These are phyloP conservation scores for Candida verbasci DNA, from an alignment of 805 yeast genomes.

Conservation along the genomic window DNA sequence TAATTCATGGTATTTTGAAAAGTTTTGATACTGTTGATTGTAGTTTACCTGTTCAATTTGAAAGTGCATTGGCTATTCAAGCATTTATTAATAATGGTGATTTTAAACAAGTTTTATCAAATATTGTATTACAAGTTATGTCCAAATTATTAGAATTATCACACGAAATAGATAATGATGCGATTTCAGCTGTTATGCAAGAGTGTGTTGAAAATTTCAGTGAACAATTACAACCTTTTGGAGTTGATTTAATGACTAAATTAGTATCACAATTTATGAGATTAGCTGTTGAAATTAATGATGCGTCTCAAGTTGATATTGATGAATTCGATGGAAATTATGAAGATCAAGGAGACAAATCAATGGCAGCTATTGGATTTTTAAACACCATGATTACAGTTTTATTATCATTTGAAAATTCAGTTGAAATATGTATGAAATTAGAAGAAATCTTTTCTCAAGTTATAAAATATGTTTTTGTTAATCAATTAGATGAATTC, in stretches of 20 bases:
- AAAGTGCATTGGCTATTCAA: slow-evolving; percentile 83
- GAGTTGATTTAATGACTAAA: slow-evolving; percentile 48
- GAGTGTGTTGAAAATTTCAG: slow-evolving; percentile 89
- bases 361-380: slow-evolving; percentile 77
- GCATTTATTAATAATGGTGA: slow-evolving; percentile 61
- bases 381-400: slow-evolving; percentile 80
- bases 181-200: slow-evolving; percentile 87
- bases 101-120: slow-evolving; percentile 64
- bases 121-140: slow-evolving; percentile 76
- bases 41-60: slow-evolving; percentile 71
- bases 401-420: slow-evolving; percentile 75
- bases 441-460: slow-evolving; percentile 70
- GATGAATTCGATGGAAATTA: slow-evolving; percentile 24
- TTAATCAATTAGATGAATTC: slow-evolving; percentile 65
- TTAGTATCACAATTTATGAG: slow-evolving; percentile 64
- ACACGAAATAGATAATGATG: slow-evolving; percentile 80
- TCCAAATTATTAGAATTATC: slow-evolving; percentile 70
- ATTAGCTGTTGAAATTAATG: slow-evolving; percentile 43
- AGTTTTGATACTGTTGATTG: slow-evolving; percentile 20
- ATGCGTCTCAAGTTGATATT: slow-evolving; percentile 36
- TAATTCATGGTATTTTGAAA: slow-evolving; percentile 32
- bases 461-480: slow-evolving; percentile 62
- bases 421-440: slow-evolving; percentile 57
- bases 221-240: slow-evolving; percentile 84
- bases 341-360: slow-evolving; percentile 55